A percentile compares a stretch with the other conserved stretches of the same genome.
These are phyloP conservation scores for Candida odintsovae DNA, from an alignment of 805 yeast genomes.

Conservation along the genomic window DNA sequence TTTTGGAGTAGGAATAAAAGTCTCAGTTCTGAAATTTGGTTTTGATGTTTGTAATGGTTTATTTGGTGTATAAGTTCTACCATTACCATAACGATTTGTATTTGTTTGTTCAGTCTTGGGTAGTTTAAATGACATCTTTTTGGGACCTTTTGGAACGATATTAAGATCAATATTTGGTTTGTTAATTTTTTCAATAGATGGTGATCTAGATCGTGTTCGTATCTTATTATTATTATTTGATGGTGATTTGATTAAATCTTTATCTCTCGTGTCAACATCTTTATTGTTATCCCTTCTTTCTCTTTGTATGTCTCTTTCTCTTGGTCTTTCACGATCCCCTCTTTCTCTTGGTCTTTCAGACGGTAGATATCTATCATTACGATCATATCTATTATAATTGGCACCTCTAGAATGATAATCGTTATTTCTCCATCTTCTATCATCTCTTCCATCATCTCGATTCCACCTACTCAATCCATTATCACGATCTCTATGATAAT, in stretches of 20 bases:
- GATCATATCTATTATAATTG: not conserved
- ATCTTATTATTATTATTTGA: not conserved
- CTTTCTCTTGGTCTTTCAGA: not conserved
- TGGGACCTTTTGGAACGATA: constrained; percentile 9
- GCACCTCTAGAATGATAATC: not conserved
- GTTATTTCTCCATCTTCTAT: not conserved
- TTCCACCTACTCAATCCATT: not conserved
- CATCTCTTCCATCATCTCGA: not conserved
- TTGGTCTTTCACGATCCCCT: not conserved
- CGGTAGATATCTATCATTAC: not conserved
- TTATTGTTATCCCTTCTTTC: not conserved
- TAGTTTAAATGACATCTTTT: constrained; percentile 14
- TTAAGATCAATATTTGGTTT: not conserved
- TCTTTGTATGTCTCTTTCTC: not conserved
- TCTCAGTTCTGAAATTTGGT: not conserved
- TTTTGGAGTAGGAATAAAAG: not conserved
- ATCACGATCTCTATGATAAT: not conserved
- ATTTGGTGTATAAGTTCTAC: constrained; percentile 5
- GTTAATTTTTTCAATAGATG: not conserved
- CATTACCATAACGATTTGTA: not conserved
- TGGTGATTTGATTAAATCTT: not conserved
- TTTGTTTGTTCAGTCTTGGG: constrained; percentile 7
- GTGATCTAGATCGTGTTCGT: constrained; percentile 4
- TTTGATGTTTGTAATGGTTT: not conserved
- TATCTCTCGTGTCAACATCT: not conserved